Evolutionary conservation across 225 moss, liverwort and hornwort species (phyloP), one percentile per base, ranked within the genome.

Genomic region (Polytrichum formosum): DNA sequence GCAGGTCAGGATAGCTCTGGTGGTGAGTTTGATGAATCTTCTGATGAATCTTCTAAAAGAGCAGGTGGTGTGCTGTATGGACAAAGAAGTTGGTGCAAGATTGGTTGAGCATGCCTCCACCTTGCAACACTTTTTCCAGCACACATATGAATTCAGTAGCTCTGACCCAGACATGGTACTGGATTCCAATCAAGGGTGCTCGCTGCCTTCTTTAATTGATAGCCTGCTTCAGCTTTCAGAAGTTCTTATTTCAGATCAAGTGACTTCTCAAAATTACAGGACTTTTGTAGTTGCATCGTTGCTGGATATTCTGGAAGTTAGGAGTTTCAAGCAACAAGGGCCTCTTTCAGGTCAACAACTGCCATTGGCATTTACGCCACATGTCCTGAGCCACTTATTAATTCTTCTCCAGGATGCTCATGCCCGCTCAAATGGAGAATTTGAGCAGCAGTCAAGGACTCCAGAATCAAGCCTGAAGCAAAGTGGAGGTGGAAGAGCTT

Each of bases 391-490:
- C 76, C 85, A 94, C 74, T 72, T 94, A 56, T 77, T 99, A 70
- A 81, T 88, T 64, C 92, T 99, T 69, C 82, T 99, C 74, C 91
- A 94, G 84, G 94, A 94, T 71, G 79, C 92, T 26, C 88, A 84
- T 82, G 79, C 78, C 7, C 84, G 85, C 67, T 84, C 91, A 53
- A 79, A 68, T 70, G 87, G 83, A 79, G 74, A 72, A 27, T 84
- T 74, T 76, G 82, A 80, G 65, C 76, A 72, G 73, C 78, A 76
- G 26, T 69, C 80, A 55, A 81, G 80, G 79, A 63, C 28, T 68
- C 72, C 80, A 60, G 91, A 81, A 53, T 31, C 61, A 53, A 71
- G 67, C 68, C 28, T 53, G 54, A 75, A 67, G 53, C 68, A 54
- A 61, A 75, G 69, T 63, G 74, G 58, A 69, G 70, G 78, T 58